Conservation (phyloP, 2,329 filamentous ascomycete genomes). For the Sporothrix brasiliensis region DNA sequence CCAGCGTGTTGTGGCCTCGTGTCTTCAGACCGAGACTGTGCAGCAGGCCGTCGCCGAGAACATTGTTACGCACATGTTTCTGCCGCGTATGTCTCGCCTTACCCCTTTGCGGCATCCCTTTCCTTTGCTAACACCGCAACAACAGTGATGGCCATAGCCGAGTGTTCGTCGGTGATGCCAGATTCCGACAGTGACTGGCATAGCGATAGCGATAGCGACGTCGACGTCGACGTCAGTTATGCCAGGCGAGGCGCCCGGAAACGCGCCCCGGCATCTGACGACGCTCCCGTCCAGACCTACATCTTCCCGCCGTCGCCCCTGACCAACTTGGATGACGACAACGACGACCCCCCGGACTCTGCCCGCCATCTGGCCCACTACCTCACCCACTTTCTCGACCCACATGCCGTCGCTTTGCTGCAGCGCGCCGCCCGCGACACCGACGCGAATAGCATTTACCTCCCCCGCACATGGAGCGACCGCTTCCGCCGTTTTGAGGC, state of each 20-base stretch:
- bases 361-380: neutral
- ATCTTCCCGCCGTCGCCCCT: conserved; percentile 34
- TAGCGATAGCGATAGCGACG: neutral
- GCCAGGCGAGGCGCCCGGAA: too few species aligned
- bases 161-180: neutral
- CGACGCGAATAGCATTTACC: neutral
- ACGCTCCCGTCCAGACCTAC: neutral
- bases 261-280: neutral
- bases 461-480: neutral
- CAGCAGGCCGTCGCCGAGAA: neutral
- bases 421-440: neutral
- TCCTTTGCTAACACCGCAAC: neutral
- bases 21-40: neutral
- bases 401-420: neutral
- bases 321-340: neutral
- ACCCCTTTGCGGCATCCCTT: neutral
- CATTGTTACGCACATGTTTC: neutral
- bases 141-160: conserved; percentile 2
- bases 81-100: neutral
- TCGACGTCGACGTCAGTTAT: neutral
- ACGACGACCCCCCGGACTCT: neutral
- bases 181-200: neutral
- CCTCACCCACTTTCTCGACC: neutral
- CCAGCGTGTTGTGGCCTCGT: neutral
- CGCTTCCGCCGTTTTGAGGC: neutral